Percentiles rank a stretch among this genome's conserved stretches.
Evolutionary conservation across 768 basidiomycete species (phyloP).

Genomic region (Kwoniella dendrophila): DNA sequence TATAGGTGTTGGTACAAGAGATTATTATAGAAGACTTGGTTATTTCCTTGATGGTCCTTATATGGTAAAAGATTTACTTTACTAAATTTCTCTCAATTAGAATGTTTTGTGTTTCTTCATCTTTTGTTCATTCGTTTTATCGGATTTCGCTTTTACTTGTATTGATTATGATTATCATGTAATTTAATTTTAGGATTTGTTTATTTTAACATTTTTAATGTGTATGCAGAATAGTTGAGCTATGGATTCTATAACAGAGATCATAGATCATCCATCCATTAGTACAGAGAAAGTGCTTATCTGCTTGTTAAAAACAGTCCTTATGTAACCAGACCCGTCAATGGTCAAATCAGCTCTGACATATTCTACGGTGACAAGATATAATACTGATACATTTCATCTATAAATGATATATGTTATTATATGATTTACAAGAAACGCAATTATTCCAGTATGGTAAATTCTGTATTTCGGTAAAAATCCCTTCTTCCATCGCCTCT

Average conservation of each 20-base stretch:
- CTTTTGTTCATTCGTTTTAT: background rate
- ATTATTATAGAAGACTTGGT: slow-evolving; percentile 92
- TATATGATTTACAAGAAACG: background rate
- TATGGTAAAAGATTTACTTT: slow-evolving; percentile 75
- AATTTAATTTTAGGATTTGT: no score
- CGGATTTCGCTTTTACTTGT: no score
- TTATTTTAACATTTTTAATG: no score
- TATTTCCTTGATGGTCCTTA: slow-evolving; percentile 96
- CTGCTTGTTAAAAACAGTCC: no score
- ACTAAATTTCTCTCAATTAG: background rate
- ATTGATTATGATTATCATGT: no score
- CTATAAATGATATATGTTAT: slow-evolving; percentile 2
- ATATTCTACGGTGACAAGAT: no score
- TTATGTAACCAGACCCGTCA: no score
- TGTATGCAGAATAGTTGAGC: no score
- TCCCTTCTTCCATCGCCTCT: background rate
- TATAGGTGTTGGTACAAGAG: slow-evolving; percentile 88
- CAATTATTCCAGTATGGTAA: background rate
- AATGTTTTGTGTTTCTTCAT: background rate
- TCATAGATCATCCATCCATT: no score
- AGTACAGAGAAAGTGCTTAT: no score
- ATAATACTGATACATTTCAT: background rate
- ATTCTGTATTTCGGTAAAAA: background rate
- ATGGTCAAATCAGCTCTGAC: no score
- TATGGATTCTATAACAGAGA: no score